A percentile compares a stretch with the other conserved stretches of the same genome.
Conservation (phyloP, 371 early-diverging fungal genomes). For the Chytridiales sp. region DNA sequence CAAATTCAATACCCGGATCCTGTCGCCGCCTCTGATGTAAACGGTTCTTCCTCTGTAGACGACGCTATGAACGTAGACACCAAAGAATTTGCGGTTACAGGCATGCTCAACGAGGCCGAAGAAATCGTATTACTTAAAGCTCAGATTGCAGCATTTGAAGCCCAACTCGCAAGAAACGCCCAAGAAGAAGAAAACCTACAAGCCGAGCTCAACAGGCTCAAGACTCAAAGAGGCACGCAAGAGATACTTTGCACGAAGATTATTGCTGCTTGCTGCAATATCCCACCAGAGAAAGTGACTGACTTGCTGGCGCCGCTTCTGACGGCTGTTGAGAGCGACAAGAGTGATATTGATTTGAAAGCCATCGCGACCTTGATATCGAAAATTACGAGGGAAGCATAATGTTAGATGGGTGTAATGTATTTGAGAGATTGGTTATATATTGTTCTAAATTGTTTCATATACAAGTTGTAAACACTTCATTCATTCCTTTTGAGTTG, state of each 20-base stretch:
- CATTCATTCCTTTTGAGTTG: not conserved
- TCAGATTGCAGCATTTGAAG: too few species aligned
- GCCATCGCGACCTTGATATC: not conserved
- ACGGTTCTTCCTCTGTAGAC: too few species aligned
- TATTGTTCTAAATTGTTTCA: too few species aligned
- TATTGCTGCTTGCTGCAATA: slow-evolving; percentile 71
- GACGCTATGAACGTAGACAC: too few species aligned
- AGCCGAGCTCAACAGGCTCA: too few species aligned
- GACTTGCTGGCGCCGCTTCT: slow-evolving; percentile 65
- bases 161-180: too few species aligned
- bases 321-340: slow-evolving; percentile 71
- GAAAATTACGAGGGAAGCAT: not conserved
- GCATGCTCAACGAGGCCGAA: too few species aligned
- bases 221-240: slow-evolving; percentile 45
- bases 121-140: slow-evolving; percentile 2
- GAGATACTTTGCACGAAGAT: slow-evolving; percentile 71
- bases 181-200: too few species aligned
- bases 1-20: not conserved
- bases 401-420: not conserved
- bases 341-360: slow-evolving; percentile 1
- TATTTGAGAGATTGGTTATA: not conserved
- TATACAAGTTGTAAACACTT: not conserved
- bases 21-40: too few species aligned
- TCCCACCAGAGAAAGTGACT: slow-evolving; percentile 62
- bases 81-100: too few species aligned